phyloP scores from a whole-genome alignment of 345 rosid species.

The Cardamine chenopodiifolia region DNA sequence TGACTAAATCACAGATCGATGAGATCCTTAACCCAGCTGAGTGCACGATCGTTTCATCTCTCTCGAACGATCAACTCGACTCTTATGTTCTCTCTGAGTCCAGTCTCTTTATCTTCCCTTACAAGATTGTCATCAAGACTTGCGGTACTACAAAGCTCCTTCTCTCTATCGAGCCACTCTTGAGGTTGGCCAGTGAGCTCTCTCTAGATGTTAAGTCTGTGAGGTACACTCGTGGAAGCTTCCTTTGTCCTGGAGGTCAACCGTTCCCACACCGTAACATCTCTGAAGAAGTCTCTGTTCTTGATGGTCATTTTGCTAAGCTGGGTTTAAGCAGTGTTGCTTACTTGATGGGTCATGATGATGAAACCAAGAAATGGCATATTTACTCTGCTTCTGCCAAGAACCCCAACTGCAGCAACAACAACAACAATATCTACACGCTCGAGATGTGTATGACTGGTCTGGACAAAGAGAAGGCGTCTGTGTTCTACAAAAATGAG shows the following conservation, averaged over 20 bases:
- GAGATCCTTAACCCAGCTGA: constrained; percentile 61
- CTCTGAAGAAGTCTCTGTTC: constrained; percentile 57
- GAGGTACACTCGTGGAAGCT: constrained; percentile 77
- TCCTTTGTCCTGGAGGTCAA: constrained; percentile 73
- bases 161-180: constrained; percentile 55
- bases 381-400: constrained; percentile 57
- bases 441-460: constrained; percentile 86
- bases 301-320: constrained; percentile 54
- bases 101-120: constrained; percentile 66
- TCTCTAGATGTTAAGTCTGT: constrained; percentile 51
- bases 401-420: constrained; percentile 13
- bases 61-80: constrained; percentile 63
- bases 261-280: constrained; percentile 79
- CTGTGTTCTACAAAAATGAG: constrained; percentile 54
- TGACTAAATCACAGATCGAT: constrained; percentile 58
- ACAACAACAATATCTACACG: constrained; percentile 36
- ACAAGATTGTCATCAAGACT: constrained; percentile 69
- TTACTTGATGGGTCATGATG: constrained; percentile 51
- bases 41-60: constrained; percentile 69
- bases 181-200: constrained; percentile 50
- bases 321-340: constrained; percentile 48
- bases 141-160: constrained; percentile 84
- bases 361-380: constrained; percentile 60
- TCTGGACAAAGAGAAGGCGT: constrained; percentile 58
- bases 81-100: constrained; percentile 88